Base-by-base conservation (phyloP, 352 stramenopile genomes). In the Pythium monospermum region DNA sequence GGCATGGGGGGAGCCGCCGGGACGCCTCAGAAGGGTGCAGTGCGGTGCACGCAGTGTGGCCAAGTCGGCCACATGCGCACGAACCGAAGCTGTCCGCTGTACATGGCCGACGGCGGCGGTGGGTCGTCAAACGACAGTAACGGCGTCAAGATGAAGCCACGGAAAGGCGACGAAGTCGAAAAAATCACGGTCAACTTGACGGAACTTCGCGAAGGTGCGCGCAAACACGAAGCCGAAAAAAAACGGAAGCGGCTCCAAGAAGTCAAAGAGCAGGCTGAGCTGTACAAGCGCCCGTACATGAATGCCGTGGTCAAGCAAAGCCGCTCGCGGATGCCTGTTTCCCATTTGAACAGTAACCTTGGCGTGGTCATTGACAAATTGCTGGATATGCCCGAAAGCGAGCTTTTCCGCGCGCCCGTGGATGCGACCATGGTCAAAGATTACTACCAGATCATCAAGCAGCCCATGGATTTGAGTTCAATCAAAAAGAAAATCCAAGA, bases 401-500 rank as follows among this genome's bases (percentile, higher is more conserved):
- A 87, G 47, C 52, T 93, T 19, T 93, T 93, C 46, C 76, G 83
- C 21, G 40, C 55, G 6, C 66, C 83, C 0, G 83, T 93, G 28
- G 80, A 93, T 59, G 72, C 70, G 4, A 49, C 25, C 0, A 66
- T 75, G 2, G 76, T 91, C 43, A 71, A 62, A 19, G 83, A 91
- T 51, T 93, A 93, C 42, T 91, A 90, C 55, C 62, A 75, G 45
- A 76, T 93, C 48, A 85, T 93, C 59, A 93, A 93, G 61, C 80
- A 89, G 30, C 83, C 83, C 8, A 91, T 93, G 77, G 83, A 93
- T 54, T 57, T 93, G 42, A 72, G 66, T 27, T 63, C 71, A 16
- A 82, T 93, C 61, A 67, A 69, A 38, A 66, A 63, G 43, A 93
- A 93, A 59, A 83, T 86, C 18, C 54, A 75, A 11, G 61, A 74